These are phyloP conservation scores for Arctium minus DNA, from an alignment of 129 eudicot species.

Conservation along the genomic window DNA sequence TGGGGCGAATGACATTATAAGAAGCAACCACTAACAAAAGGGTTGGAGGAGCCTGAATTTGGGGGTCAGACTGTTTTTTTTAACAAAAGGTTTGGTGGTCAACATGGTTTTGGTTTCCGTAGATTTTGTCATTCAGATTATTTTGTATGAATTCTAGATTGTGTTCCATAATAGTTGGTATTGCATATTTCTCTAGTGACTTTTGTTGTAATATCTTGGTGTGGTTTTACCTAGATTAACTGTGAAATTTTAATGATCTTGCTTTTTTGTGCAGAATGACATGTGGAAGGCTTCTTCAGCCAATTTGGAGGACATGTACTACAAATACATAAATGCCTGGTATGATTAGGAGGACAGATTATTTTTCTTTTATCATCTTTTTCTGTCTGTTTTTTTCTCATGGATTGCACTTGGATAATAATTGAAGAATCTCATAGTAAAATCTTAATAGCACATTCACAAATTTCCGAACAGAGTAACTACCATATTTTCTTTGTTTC, in stretches of 20 bases:
- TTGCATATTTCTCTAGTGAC: not conserved
- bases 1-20: no score
- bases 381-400: not conserved
- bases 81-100: not conserved
- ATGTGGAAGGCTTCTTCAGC: conserved; percentile 50
- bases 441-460: not conserved
- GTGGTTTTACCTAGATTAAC: not conserved
- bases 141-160: not conserved
- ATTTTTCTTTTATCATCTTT: not conserved
- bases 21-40: not conserved
- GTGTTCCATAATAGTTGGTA: not conserved
- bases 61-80: not conserved
- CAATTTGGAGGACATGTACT: conserved; percentile 58
- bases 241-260: not conserved
- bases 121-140: not conserved
- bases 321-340: conserved; percentile 44
- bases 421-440: not conserved
- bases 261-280: conserved; percentile 44
- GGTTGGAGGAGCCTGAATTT: not conserved
- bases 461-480: not conserved
- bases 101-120: not conserved
- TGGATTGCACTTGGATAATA: not conserved
- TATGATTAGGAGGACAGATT: conserved; percentile 10
- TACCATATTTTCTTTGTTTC: no score
- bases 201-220: not conserved